Percentiles rank a stretch among this genome's conserved stretches.
phyloP scores from a whole-genome alignment of 2,329 filamentous ascomycete genomes.

The Colletotrichum lini region DNA sequence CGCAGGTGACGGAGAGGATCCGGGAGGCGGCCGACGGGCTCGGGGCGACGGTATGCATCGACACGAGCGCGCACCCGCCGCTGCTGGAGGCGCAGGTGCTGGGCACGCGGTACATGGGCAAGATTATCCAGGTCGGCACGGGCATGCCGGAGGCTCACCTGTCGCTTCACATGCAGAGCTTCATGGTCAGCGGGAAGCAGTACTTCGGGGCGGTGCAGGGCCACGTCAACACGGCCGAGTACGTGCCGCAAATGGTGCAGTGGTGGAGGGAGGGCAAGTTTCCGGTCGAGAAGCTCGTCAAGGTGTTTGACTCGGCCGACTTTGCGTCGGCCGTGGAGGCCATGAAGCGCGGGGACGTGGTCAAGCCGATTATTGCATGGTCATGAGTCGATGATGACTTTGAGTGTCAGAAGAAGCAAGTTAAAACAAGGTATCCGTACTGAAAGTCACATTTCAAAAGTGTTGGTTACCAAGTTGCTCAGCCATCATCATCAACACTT shows the following conservation, averaged over 20 bases:
- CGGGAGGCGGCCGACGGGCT: conserved; percentile 59
- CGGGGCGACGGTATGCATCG: conserved; percentile 62
- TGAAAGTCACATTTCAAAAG: too few species aligned
- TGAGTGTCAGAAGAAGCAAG: too few species aligned
- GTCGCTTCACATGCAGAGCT: conserved; percentile 57
- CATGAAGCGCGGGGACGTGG: conserved; percentile 44
- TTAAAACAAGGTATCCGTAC: too few species aligned
- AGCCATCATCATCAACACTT: too few species aligned
- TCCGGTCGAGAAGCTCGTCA: conserved; percentile 52
- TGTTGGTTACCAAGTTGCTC: too few species aligned
- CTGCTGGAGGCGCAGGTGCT: conserved; percentile 57
- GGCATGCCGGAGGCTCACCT: conserved; percentile 60
- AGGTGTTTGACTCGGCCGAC: conserved; percentile 51
- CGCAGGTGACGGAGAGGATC: conserved; percentile 48
- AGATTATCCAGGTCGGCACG: conserved; percentile 65
- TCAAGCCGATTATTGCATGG: conserved; percentile 40
- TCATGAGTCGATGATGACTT: conserved; percentile 12
- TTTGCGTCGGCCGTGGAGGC: conserved; percentile 52
- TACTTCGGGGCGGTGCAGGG: conserved; percentile 58
- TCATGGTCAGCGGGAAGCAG: conserved; percentile 63
- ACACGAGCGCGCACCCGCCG: conserved; percentile 63
- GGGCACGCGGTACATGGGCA: conserved; percentile 60
- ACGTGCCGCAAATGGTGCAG: conserved; percentile 50
- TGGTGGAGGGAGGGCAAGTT: conserved; percentile 52
- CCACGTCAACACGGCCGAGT: conserved; percentile 57